These are phyloP conservation scores for Bipolaris zeicola DNA, from an alignment of 2,329 filamentous ascomycete genomes.

Conservation along the genomic window DNA sequence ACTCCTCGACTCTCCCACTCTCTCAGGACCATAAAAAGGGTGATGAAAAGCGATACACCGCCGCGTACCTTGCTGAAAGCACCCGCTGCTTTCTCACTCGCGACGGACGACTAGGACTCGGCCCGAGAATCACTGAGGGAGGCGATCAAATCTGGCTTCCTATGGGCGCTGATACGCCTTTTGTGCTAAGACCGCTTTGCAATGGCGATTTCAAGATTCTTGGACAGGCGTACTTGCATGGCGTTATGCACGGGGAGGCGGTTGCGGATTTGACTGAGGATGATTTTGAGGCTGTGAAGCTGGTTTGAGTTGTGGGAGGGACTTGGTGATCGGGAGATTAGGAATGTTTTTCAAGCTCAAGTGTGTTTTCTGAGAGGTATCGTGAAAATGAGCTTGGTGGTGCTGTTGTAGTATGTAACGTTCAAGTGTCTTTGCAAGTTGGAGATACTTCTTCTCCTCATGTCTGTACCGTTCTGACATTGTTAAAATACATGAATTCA, in stretches of 20 bases:
- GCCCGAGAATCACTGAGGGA: background rate
- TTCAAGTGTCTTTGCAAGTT: too few species aligned
- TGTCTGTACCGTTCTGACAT: too few species aligned
- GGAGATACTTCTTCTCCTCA: background rate
- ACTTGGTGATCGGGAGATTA: background rate
- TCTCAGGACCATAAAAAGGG: background rate
- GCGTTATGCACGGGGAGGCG: background rate
- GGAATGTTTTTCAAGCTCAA: too few species aligned
- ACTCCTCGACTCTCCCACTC: background rate
- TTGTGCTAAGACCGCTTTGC: slow-evolving; percentile 6
- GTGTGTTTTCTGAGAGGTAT: too few species aligned
- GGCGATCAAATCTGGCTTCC: slow-evolving; percentile 19
- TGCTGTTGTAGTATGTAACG: too few species aligned
- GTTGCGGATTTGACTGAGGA: background rate
- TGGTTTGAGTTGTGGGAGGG: background rate
- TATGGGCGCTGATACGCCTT: slow-evolving; percentile 15
- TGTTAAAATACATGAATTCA: too few species aligned
- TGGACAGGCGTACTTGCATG: background rate
- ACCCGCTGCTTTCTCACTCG: background rate
- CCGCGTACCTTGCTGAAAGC: too few species aligned
- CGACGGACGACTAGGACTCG: slow-evolving; percentile 17
- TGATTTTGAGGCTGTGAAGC: background rate
- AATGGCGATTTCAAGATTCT: background rate
- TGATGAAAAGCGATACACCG: too few species aligned
- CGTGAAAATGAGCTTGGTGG: too few species aligned